Evolutionary conservation across 495 filamentous ascomycete species (phyloP), one percentile per base, ranked within the genome.

Genomic region (Xylaria longipes): DNA sequence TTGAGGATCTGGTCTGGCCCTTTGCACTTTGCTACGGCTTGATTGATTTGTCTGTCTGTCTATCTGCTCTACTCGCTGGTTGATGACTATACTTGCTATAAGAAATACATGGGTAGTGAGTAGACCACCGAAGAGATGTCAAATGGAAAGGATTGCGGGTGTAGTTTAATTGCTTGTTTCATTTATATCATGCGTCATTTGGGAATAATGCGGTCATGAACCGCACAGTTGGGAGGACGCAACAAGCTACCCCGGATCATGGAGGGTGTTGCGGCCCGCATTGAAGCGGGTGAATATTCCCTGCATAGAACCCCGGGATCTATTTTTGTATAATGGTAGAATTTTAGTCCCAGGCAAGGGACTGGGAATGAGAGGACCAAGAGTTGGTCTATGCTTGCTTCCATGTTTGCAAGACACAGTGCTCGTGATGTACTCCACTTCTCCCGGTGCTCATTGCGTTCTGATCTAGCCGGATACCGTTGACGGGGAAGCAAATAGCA

Each of bases 1-100:
- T 64, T 87, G 76, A 78, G 85, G 1, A 64, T 76, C 12, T 79
- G 79, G 79, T 50, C 69, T 2, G 74, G 77, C 8, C 75, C 75
- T 35, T 29, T 78, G 56, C 74, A 73, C 45, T 78, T 78, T 67
- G 69, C 61, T 9, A 77, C 75, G 17, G 63, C 66, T 20, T 73
- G 29, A 50, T 33, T 14, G 39, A 15, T 5, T 52, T 25, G 27
- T 45, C 4, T 65, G 1, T 20, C 7, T 65, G 31, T 45, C 4
- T 65, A 4, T 20, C 7, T 65, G 31, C 4, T 60, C 6, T 22
- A 63, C 8, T 17, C 6, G 22, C 22, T 48, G 29, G 17, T 22
- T 11, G 11, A 22, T 14, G 63, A 45, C 22, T 33, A 50, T 5
- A 20, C 20, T 37, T 48, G 45, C 12, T 14, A 14, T 27, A 14